A percentile compares a stretch with the other conserved stretches of the same genome.
Conservation (phyloP, 352 stramenopile genomes). For the Phytophthora sp. region DNA sequence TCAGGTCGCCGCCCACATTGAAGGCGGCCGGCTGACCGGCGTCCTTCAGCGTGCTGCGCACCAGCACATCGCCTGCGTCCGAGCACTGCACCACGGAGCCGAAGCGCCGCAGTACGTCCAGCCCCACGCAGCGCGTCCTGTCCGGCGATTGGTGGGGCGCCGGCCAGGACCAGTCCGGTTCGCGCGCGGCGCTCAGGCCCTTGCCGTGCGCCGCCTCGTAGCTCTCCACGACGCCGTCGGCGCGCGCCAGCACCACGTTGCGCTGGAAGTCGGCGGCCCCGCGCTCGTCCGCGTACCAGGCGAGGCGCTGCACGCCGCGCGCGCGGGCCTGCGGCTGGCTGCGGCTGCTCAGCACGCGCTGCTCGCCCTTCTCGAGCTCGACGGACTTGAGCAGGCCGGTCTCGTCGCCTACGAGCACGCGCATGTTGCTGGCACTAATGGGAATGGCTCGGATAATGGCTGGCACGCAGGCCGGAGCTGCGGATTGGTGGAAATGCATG, state of each 20-base stretch:
- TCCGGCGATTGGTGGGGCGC: conserved; percentile 9
- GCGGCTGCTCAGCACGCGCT: conserved; percentile 59
- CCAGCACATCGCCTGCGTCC: conserved; percentile 53
- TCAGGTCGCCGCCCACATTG: conserved; percentile 58
- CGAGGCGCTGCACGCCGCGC: conserved; percentile 57
- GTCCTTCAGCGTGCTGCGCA: conserved; percentile 53
- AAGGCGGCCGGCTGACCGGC: conserved; percentile 50
- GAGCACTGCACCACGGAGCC: conserved; percentile 78
- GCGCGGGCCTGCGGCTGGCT: conserved; percentile 51
- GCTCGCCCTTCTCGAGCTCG: conserved; percentile 74
- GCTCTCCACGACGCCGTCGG: conserved; percentile 69
- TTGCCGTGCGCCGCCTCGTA: conserved; percentile 57
- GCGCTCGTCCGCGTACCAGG: conserved; percentile 66
- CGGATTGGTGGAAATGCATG: conserved; percentile 11
- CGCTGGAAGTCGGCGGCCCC: conserved; percentile 37
- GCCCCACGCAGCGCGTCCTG: conserved; percentile 46
- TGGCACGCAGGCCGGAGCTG: conserved; percentile 6
- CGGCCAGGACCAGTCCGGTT: conserved; percentile 57
- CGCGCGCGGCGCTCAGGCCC: conserved; percentile 26
- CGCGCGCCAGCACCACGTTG: conserved; percentile 66
- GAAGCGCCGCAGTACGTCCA: conserved; percentile 63
- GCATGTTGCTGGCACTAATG: conserved; percentile 47
- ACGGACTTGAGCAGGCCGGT: conserved; percentile 85
- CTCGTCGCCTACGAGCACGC: conserved; percentile 81
- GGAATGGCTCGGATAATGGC: conserved; percentile 13